Conservation (phyloP, 208 protist genomes). For the Acanthamoeba royreba region DNA sequence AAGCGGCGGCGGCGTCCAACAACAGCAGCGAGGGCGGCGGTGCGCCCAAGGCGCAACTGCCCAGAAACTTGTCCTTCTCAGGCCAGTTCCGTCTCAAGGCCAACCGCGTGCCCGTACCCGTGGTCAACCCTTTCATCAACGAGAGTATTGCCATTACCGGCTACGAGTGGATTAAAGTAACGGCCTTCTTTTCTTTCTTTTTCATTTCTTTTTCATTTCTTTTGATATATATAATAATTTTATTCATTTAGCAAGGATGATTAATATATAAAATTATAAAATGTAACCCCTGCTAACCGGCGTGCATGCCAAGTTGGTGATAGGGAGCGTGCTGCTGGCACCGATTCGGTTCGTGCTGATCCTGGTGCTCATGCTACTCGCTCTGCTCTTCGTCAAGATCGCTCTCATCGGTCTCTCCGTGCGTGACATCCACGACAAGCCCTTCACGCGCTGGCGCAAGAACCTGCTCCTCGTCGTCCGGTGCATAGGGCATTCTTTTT, state of each 20-base stretch:
- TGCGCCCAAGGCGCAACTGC: background rate
- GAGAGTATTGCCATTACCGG: background rate
- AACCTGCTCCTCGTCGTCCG: background rate
- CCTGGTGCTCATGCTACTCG: background rate
- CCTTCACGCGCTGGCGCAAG: constrained; percentile 11
- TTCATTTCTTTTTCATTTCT: background rate
- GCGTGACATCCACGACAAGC: background rate
- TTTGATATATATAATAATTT: background rate
- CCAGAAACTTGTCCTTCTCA: background rate
- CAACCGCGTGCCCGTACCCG: background rate
- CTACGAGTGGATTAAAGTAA: background rate
- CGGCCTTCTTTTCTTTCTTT: background rate
- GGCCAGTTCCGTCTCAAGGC: background rate
- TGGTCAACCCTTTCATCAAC: constrained; percentile 22
- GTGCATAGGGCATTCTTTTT: background rate
- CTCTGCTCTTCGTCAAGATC: background rate
- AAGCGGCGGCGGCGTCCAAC: too few relatives aligned
- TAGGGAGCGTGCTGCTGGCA: background rate
- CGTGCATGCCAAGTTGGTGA: background rate
- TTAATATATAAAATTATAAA: background rate
- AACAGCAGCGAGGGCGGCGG: background rate
- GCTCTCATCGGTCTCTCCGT: background rate
- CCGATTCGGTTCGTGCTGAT: background rate
- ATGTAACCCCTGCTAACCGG: too few relatives aligned
- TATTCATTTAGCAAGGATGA: background rate